Base-by-base conservation (phyloP, 2,329 filamentous ascomycete genomes). In the Bipolaris sorokiniana region DNA sequence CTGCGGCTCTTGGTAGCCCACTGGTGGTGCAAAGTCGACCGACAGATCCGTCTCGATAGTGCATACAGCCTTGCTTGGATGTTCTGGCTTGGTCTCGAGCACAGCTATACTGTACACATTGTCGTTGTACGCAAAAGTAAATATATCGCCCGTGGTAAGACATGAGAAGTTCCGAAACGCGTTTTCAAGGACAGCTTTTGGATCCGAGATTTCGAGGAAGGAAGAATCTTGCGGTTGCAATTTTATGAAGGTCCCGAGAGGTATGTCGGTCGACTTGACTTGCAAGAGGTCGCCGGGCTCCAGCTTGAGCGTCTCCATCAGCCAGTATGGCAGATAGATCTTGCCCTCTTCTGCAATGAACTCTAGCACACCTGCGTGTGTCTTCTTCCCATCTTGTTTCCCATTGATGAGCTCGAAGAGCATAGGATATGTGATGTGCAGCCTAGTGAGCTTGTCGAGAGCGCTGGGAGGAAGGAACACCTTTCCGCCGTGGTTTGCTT, bases 271-370 rank as follows among this genome's bases (percentile, higher is more conserved):
- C 7, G 92, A 96, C 78, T 96, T 96, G 77, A 97, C 88, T 79
- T 99, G 93, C 3, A 99, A 85, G 69, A 99, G 88, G 72, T 99
- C 95, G 50, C 95, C 95, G 1, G 94, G 91, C 57, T 98, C 94
- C 54, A 99, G 86, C 1, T 85, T 81, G 5, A 99, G 85, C 0
- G 91, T 95, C 80, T 92, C 87, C 95, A 99, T 98, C 81, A 98
- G 90, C 92, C 95, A 99, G 77, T 93, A 92, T 31, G 95, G 95
- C 59, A 99, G 83, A 78, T 99, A 99, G 51, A 96, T 92, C 75
- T 95, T 90, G 48, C 95, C 95, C 77, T 99, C 95, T 74, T 99
- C 95, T 3, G 95, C 95, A 54, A 97, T 95, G 73, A 99, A 99
- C 78, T 99, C 95, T 62, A 99, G 79, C 18, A 99, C 95, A 81